phyloP scores from a whole-genome alignment of 2,329 filamentous ascomycete species.

The Venturiaceae sp. region DNA sequence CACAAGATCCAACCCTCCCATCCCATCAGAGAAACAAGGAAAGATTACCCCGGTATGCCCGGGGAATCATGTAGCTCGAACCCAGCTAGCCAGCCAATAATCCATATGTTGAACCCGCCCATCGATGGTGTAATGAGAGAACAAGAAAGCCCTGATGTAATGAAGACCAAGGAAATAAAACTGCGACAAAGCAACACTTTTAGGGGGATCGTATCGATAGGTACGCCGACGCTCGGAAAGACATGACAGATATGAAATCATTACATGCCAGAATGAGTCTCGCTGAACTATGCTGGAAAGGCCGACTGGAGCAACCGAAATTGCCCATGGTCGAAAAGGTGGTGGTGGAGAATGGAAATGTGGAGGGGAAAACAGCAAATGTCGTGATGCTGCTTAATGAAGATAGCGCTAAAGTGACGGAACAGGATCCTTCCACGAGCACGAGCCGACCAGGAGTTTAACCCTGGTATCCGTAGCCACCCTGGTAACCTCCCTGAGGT shows the following conservation, averaged over 20 bases:
- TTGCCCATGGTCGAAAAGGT: not conserved
- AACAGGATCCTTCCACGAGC: not conserved
- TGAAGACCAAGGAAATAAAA: not conserved
- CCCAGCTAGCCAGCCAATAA: not conserved
- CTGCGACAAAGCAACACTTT: constrained; percentile 1
- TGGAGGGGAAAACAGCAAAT: not conserved
- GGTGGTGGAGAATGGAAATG: not conserved
- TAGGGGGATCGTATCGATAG: not conserved
- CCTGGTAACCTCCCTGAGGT: constrained; percentile 32
- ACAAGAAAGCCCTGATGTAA: not conserved
- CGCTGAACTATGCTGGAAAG: not conserved
- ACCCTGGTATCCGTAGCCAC: constrained; percentile 52
- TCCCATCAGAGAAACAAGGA: not conserved
- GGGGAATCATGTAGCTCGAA: not conserved
- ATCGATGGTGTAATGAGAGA: not conserved
- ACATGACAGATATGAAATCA: not conserved
- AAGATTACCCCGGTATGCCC: not conserved
- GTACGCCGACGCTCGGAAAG: constrained; percentile 2
- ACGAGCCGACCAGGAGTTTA: constrained; percentile 23
- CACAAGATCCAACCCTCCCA: not conserved
- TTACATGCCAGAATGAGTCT: constrained; percentile 2
- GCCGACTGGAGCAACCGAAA: not conserved
- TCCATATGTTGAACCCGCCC: not conserved
- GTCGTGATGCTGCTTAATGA: too few species aligned
- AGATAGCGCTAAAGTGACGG: not conserved